Conservation (phyloP, 441 rosid species). For the Pelargonium fulgidum region DNA sequence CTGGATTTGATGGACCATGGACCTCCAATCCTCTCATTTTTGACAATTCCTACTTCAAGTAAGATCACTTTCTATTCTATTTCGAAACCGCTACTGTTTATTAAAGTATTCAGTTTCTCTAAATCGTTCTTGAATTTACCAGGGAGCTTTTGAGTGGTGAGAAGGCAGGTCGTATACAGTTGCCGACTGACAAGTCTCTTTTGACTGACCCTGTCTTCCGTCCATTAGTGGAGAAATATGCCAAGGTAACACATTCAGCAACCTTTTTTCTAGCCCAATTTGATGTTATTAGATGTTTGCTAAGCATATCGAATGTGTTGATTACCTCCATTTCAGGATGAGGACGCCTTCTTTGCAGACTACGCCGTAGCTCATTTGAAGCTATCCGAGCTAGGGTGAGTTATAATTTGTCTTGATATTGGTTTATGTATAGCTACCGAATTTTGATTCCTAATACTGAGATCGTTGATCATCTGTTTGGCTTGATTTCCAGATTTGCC, state of each 20-base stretch:
- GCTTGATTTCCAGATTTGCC: too few species aligned
- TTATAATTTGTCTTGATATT: neutral
- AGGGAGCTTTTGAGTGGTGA: constrained; percentile 86
- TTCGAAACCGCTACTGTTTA: too few species aligned
- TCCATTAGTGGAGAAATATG: constrained; percentile 79
- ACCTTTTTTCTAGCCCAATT: too few species aligned
- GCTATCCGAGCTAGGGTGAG: constrained; percentile 95
- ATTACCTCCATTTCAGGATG: constrained; percentile 45
- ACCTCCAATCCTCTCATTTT: constrained; percentile 50
- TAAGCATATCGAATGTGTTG: too few species aligned
- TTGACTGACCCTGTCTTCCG: constrained; percentile 71
- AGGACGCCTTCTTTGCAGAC: constrained; percentile 82
- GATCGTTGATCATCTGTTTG: too few species aligned
- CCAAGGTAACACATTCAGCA: constrained; percentile 28
- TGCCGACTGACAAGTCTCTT: constrained; percentile 75
- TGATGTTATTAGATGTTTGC: too few species aligned
- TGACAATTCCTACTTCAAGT: constrained; percentile 55
- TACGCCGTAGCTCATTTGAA: constrained; percentile 67
- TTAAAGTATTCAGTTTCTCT: too few species aligned
- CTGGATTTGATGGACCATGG: constrained; percentile 62
- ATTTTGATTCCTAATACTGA: too few species aligned
- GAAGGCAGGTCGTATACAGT: constrained; percentile 70
- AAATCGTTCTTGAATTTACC: constrained; percentile 9
- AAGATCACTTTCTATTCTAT: too few species aligned
- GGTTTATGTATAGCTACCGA: too few species aligned